Base-by-base conservation (phyloP, 139 green algal species). In the Chlamydomonas asymmetrica region DNA sequence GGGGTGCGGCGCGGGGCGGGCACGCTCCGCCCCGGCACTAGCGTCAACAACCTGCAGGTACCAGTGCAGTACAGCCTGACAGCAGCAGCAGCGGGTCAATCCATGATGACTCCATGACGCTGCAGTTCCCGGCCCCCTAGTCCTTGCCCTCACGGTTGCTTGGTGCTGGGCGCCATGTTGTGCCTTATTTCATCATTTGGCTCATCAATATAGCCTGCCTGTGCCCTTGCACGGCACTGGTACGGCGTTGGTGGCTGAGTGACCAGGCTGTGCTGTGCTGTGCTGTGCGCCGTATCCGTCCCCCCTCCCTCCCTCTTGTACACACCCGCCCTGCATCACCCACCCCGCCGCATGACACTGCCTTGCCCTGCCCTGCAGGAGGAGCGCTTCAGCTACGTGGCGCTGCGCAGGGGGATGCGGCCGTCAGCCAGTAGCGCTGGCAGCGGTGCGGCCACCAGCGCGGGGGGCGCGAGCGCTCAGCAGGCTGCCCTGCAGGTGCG, bases 301-400 rank as follows among this genome's bases (percentile, higher is more conserved):
- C 29, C 32, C 6, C 22, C 61, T 23, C 2, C 5, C 10, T 50
- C 20, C 48, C 9, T 13, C 37, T 9, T 25, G 39, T 23, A 39
- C 64, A 29, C 29, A 31, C 5, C 29, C 29, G 3, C 37, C 9
- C 32, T 6, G 20, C 43, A 32, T 68, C 73, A 0, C 70, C 63
- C 22, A n/a, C n/a, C n/a, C n/a, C n/a, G n/a, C n/a, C n/a, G n/a
- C n/a, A n/a, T n/a, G n/a, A n/a, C n/a, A n/a, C n/a, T n/a, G n/a
- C n/a, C n/a, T n/a, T n/a, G n/a, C n/a, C n/a, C n/a, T n/a, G 66
- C 70, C 22, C 75, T 74, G 38, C 78, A 93, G 73, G 87, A 96
- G 52, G 93, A 97, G 75, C 85, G 90, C 7, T 97, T 94, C 82
- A 90, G 84, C 9, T 97, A 95, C 72, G 83, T 97, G 2, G 88